Conservation (phyloP, 2,329 filamentous ascomycete genomes). For the Rhinocladiella similis region DNA sequence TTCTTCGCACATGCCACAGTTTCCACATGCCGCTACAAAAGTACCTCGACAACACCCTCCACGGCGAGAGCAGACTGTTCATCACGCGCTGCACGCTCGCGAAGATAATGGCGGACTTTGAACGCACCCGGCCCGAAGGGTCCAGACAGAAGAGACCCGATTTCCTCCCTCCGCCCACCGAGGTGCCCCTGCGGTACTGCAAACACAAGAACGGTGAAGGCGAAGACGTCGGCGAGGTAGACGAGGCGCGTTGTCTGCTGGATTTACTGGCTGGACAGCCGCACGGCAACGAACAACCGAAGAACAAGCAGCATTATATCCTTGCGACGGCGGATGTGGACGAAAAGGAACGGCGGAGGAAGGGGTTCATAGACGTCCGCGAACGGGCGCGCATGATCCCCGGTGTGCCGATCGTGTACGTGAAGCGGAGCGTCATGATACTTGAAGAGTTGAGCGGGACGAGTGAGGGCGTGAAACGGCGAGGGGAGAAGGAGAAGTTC, state of each 20-base stretch:
- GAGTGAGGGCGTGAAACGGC: conserved; percentile 44
- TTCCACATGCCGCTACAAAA: conserved; percentile 88
- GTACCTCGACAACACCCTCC: conserved; percentile 76
- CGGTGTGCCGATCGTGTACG: conserved; percentile 52
- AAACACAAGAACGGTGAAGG: conserved; percentile 47
- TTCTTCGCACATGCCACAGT: conserved; percentile 75
- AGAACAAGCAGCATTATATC: conserved; percentile 51
- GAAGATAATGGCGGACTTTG: conserved; percentile 41
- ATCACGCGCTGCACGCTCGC: conserved; percentile 68
- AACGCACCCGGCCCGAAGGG: conserved; percentile 13
- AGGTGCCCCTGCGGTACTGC: conserved; percentile 48
- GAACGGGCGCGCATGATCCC: conserved; percentile 44
- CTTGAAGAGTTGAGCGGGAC: conserved; percentile 48
- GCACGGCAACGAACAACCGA: conserved; percentile 36
- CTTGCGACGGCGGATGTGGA: conserved; percentile 45
- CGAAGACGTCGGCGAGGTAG: conserved; percentile 26
- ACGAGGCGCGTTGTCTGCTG: conserved; percentile 42
- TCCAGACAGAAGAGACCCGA: conserved; percentile 34
- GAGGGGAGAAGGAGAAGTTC: conserved; percentile 49
- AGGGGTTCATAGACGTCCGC: conserved; percentile 39
- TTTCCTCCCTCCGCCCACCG: conserved; percentile 47
- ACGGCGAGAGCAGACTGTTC: conserved; percentile 82
- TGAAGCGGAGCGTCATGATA: conserved; percentile 53
- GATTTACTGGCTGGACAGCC: conserved; percentile 39
- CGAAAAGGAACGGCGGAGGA: conserved; percentile 31